A percentile compares a stretch with the other conserved stretches of the same genome.
Conservation (phyloP, 805 yeast genomes). For the Spathaspora girioi region DNA sequence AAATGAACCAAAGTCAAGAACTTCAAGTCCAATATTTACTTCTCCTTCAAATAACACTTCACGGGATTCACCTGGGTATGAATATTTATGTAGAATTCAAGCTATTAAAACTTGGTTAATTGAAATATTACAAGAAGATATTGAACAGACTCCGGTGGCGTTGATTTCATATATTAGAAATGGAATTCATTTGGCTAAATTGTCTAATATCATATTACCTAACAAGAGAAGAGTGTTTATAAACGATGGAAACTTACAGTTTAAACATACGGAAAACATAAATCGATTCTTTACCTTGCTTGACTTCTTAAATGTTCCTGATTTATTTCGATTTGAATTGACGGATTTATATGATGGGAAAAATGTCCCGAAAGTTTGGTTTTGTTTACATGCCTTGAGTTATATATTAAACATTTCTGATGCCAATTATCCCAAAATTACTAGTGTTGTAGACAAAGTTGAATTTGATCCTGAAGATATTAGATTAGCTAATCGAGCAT, state of each 20-base stretch:
- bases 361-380: slow-evolving; percentile 89
- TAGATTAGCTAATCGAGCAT: slow-evolving; percentile 62
- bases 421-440: slow-evolving; percentile 54
- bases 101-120: slow-evolving; percentile 86
- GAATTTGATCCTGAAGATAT: slow-evolving; percentile 69
- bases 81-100: slow-evolving; percentile 73
- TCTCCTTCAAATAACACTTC: slow-evolving; percentile 28
- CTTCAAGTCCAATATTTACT: slow-evolving; percentile 5
- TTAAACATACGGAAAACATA: slow-evolving; percentile 90
- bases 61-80: slow-evolving; percentile 49
- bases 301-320: slow-evolving; percentile 73
- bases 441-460: slow-evolving; percentile 57
- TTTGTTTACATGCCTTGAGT: slow-evolving; percentile 86
- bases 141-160: slow-evolving; percentile 53
- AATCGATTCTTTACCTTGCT: slow-evolving; percentile 74
- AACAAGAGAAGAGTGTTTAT: slow-evolving; percentile 53
- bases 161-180: slow-evolving; percentile 68
- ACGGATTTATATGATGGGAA: slow-evolving; percentile 91
- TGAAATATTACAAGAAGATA: slow-evolving; percentile 50
- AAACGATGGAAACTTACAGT: slow-evolving; percentile 59
- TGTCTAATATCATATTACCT: slow-evolving; percentile 72
- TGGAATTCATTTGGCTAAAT: slow-evolving; percentile 81
- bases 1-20: not conserved
- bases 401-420: slow-evolving; percentile 62
- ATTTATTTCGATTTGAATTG: slow-evolving; percentile 82